phyloP scores from a whole-genome alignment of 768 basidiomycete species.

The Boletus rubescentipes region DNA sequence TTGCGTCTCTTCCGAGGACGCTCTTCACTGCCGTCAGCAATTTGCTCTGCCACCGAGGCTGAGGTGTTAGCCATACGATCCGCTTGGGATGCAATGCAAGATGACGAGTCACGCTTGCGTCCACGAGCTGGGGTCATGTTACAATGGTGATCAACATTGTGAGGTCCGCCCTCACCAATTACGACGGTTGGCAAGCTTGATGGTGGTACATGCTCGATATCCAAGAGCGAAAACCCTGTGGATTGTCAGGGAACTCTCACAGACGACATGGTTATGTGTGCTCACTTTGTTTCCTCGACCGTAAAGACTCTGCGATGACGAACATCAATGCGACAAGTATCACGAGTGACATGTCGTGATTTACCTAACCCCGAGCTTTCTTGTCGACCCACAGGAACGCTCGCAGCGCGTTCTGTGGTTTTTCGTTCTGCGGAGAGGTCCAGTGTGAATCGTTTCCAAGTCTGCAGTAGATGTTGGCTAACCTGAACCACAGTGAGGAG shows the following conservation, averaged over 20 bases:
- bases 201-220: conserved; percentile 5
- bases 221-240: conserved; percentile 9
- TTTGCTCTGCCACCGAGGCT: background rate
- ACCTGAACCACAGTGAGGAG: conserved; percentile 15
- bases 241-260: background rate
- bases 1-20: conserved; percentile 22
- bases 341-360: background rate
- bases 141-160: background rate
- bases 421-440: conserved; percentile 13
- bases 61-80: conserved; percentile 1
- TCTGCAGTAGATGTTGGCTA: conserved; percentile 2
- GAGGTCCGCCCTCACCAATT: conserved; percentile 11
- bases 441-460: conserved; percentile 7
- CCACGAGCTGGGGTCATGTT: conserved; percentile 14
- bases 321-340: conserved; percentile 9
- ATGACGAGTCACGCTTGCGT: conserved; percentile 17
- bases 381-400: conserved; percentile 17
- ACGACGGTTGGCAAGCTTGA: conserved; percentile 6
- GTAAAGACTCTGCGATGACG: conserved; percentile 12
- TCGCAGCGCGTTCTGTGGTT: conserved; percentile 8
- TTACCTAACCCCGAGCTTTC: conserved; percentile 16
- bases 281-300: conserved; percentile 19
- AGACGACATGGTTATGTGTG: background rate
- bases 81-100: background rate
- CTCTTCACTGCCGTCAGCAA: background rate